Conservation (phyloP, 257 asterid genomes). For the Solanum sejunctum region DNA sequence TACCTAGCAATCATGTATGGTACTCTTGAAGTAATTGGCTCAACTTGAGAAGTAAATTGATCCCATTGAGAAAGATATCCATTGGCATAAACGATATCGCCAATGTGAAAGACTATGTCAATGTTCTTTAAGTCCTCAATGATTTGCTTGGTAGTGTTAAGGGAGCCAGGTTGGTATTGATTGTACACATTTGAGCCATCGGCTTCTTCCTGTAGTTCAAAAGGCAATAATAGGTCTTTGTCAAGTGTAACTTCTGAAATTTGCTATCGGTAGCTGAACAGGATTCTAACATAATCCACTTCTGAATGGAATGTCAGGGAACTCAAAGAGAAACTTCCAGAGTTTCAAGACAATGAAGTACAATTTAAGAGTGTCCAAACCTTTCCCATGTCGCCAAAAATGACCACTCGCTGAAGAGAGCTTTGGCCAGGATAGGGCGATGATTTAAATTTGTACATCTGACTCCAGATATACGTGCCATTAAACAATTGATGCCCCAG, state of each 20-base stretch:
- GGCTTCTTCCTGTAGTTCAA: constrained; percentile 53
- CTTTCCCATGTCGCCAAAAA: constrained; percentile 99
- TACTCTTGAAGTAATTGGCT: constrained; percentile 72
- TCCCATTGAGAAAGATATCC: constrained; percentile 96
- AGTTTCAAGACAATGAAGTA: not conserved
- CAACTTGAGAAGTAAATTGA: constrained; percentile 84
- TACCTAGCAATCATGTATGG: constrained; percentile 98
- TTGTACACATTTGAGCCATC: constrained; percentile 93
- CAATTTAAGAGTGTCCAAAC: constrained; percentile 14
- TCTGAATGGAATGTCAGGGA: not conserved
- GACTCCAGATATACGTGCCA: constrained; percentile 62
- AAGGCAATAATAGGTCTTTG: not conserved
- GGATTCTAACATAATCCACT: not conserved
- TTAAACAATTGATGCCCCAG: constrained; percentile 62
- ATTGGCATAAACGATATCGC: constrained; percentile 72
- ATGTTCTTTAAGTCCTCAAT: constrained; percentile 52
- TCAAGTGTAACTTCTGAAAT: not conserved
- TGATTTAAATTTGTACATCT: constrained; percentile 50
- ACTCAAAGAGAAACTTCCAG: not conserved
- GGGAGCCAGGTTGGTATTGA: constrained; percentile 67
- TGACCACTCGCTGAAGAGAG: constrained; percentile 68
- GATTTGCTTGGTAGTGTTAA: constrained; percentile 79
- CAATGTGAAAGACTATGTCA: constrained; percentile 85
- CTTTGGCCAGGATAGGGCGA: constrained; percentile 95
- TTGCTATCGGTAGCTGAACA: not conserved